Evolutionary conservation across 257 asterid genomes (phyloP).

Genomic region (Fraxinus quadrangulata): DNA sequence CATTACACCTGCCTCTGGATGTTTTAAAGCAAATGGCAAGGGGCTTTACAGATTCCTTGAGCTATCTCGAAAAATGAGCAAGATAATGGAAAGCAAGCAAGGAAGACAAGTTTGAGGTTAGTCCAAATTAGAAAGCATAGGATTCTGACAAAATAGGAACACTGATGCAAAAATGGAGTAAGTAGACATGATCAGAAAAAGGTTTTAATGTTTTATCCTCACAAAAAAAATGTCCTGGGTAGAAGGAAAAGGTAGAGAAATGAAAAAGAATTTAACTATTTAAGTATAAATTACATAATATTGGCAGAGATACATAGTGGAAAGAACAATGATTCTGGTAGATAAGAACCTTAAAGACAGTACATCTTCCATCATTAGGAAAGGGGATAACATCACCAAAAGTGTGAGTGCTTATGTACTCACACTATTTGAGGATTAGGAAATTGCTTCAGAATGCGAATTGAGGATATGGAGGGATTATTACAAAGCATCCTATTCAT

Average conservation of each 20-base stretch:
- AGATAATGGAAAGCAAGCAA: background rate
- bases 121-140: background rate
- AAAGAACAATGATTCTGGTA: background rate
- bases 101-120: background rate
- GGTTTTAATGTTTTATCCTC: background rate
- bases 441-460: background rate
- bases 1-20: background rate
- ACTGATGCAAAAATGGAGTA: background rate
- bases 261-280: too few relatives aligned
- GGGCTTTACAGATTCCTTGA: background rate
- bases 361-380: background rate
- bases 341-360: too few relatives aligned
- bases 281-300: too few relatives aligned
- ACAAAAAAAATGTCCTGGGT: background rate
- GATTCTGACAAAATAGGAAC: background rate
- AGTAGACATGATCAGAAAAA: too few relatives aligned
- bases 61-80: background rate
- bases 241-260: background rate
- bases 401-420: background rate
- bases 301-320: background rate
- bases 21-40: background rate
- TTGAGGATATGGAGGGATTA: background rate
- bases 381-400: background rate
- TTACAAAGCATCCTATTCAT: background rate
- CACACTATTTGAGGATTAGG: background rate